Percentiles rank a stretch among this genome's conserved stretches.
Conservation (phyloP, 371 early-diverging fungal species). For the Batkoa obscura region DNA sequence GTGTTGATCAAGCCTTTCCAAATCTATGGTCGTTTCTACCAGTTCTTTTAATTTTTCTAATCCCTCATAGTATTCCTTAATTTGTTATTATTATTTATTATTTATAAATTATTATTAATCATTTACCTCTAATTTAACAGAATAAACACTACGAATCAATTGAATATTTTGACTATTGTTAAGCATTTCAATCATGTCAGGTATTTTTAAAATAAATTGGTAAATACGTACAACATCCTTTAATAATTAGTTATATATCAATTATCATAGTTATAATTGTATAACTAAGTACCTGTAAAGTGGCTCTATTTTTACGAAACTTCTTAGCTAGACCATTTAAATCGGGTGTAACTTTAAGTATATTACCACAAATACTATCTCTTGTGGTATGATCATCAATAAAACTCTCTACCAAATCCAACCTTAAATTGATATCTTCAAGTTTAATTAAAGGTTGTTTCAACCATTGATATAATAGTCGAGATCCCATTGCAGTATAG, state of each 20-base stretch:
- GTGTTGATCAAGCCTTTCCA: slow-evolving; percentile 67
- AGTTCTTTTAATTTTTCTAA: slow-evolving; percentile 44
- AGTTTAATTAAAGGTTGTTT: slow-evolving; percentile 77
- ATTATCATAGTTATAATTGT: slow-evolving; percentile 1
- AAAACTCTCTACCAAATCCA: slow-evolving; percentile 60
- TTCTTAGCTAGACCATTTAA: slow-evolving; percentile 65
- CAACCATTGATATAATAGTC: slow-evolving; percentile 80
- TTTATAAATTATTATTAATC: not conserved
- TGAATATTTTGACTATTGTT: slow-evolving; percentile 18
- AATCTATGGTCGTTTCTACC: slow-evolving; percentile 80
- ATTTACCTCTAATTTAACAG: slow-evolving; percentile 19
- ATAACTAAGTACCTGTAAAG: slow-evolving; percentile 26
- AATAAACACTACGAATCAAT: slow-evolving; percentile 25
- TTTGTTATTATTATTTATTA: not conserved
- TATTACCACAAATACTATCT: slow-evolving; percentile 37
- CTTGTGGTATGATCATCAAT: slow-evolving; percentile 42
- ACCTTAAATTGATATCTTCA: slow-evolving; percentile 39
- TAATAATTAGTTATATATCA: too few species aligned
- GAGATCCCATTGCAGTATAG: slow-evolving; percentile 75
- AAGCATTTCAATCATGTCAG: slow-evolving; percentile 36
- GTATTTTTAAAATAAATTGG: slow-evolving; percentile 63
- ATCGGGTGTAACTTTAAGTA: slow-evolving; percentile 55
- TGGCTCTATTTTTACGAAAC: slow-evolving; percentile 61
- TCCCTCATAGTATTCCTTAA: slow-evolving; percentile 24
- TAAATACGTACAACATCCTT: slow-evolving; percentile 78